Conservation (phyloP, 805 yeast genomes). For the Teunomyces kruisii region DNA sequence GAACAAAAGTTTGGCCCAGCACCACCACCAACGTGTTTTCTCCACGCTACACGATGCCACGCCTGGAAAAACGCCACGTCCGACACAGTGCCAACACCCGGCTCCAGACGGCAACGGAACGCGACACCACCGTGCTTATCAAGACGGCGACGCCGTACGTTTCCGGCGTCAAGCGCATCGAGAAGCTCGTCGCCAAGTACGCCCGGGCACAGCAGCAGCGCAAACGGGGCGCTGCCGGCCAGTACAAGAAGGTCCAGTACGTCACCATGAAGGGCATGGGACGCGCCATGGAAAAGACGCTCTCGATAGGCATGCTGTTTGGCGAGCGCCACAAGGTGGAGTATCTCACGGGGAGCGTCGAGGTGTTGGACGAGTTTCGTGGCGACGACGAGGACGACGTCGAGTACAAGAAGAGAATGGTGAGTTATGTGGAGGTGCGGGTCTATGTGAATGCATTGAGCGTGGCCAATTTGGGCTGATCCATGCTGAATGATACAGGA, state of each 20-base stretch:
- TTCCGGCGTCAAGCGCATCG: conserved; percentile 67
- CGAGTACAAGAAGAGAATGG: conserved; percentile 42
- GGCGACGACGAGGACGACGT: conserved; percentile 28
- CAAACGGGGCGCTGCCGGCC: conserved; percentile 28
- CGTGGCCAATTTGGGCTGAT: no score
- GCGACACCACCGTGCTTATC: conserved; percentile 52
- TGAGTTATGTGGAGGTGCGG: conserved; percentile 47
- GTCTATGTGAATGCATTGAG: background rate
- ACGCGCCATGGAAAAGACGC: conserved; percentile 55
- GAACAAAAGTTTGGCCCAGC: background rate
- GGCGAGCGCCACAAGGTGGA: conserved; percentile 55
- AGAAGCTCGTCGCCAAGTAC: conserved; percentile 49
- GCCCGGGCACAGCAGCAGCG: conserved; percentile 20
- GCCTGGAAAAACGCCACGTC: conserved; percentile 17
- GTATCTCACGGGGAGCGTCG: conserved; percentile 59
- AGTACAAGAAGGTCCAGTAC: conserved; percentile 41
- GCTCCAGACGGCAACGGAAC: conserved; percentile 41
- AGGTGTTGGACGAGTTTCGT: conserved; percentile 69
- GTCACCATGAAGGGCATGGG: conserved; percentile 77
- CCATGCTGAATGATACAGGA: no score
- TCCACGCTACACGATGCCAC: background rate
- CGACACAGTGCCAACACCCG: conserved; percentile 55
- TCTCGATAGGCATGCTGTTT: conserved; percentile 63
- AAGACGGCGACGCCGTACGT: conserved; percentile 70
- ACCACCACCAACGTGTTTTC: background rate